A percentile compares a stretch with the other conserved stretches of the same genome.
Evolutionary conservation across 2,329 filamentous ascomycete genomes (phyloP).

Genomic region (Sclerotinia glacialis): DNA sequence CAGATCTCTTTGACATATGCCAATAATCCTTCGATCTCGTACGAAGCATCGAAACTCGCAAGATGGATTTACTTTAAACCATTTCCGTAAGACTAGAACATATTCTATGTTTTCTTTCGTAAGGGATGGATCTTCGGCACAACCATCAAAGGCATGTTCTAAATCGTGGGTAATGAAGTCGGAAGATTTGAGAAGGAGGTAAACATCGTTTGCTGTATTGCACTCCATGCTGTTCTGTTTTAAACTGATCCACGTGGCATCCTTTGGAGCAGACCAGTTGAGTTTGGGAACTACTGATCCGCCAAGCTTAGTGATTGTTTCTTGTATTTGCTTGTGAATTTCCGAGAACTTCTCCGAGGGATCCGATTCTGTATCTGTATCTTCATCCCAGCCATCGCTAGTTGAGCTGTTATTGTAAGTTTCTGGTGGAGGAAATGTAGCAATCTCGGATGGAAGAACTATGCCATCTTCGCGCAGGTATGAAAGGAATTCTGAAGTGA

Average conservation of each 20-base stretch:
- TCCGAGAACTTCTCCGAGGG: slow-evolving; percentile 53
- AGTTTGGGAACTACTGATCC: slow-evolving; percentile 88
- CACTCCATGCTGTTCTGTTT: slow-evolving; percentile 90
- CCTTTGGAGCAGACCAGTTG: slow-evolving; percentile 96
- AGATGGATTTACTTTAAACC: slow-evolving; percentile 82
- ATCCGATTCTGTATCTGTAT: slow-evolving; percentile 33
- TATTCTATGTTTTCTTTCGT: slow-evolving; percentile 43
- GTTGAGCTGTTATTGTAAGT: slow-evolving; percentile 45
- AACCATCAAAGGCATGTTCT: slow-evolving; percentile 87
- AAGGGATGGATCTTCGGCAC: slow-evolving; percentile 38
- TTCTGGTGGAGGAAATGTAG: slow-evolving; percentile 36
- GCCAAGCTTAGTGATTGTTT: slow-evolving; percentile 75
- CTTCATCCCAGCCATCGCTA: slow-evolving; percentile 54
- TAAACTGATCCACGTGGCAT: slow-evolving; percentile 86
- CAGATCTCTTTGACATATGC: slow-evolving; percentile 82
- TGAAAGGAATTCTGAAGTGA: slow-evolving; percentile 71
- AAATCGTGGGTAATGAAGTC: slow-evolving; percentile 94
- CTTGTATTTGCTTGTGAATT: slow-evolving; percentile 72
- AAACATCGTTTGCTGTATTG: slow-evolving; percentile 82
- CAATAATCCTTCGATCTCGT: slow-evolving; percentile 74
- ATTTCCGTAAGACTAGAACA: slow-evolving; percentile 78
- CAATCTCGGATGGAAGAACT: slow-evolving; percentile 66
- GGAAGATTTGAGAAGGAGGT: slow-evolving; percentile 88
- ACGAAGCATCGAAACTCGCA: slow-evolving; percentile 97
- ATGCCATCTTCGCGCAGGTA: slow-evolving; percentile 95